Evolutionary conservation across 805 yeast genomes (phyloP).

Genomic region (Kodamaea hsintzibuensis): DNA sequence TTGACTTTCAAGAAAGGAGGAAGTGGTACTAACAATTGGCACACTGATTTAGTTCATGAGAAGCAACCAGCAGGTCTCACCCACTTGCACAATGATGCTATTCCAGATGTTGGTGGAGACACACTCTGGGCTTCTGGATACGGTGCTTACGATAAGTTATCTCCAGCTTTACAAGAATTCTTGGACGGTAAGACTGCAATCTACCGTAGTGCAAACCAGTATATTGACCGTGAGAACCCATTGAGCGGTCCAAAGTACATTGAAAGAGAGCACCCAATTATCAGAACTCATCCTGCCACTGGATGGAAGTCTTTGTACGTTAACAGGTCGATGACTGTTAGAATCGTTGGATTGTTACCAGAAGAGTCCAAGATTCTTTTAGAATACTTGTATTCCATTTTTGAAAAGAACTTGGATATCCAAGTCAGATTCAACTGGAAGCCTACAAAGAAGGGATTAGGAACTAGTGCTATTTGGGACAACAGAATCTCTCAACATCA

Average conservation of each 20-base stretch:
- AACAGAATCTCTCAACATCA: constrained; percentile 56
- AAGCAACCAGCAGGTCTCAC: constrained; percentile 39
- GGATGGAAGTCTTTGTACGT: constrained; percentile 35
- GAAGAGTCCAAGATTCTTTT: constrained; percentile 21
- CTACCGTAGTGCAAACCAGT: constrained; percentile 41
- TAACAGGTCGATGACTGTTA: constrained; percentile 30
- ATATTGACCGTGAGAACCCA: constrained; percentile 35
- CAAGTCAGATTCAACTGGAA: constrained; percentile 21
- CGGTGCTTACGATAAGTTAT: constrained; percentile 56
- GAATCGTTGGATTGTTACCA: constrained; percentile 31
- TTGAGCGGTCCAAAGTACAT: constrained; percentile 30
- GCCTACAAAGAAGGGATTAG: constrained; percentile 17
- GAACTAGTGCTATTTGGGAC: constrained; percentile 56
- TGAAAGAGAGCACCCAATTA: constrained; percentile 32
- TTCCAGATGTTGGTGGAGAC: constrained; percentile 51
- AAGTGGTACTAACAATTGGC: constrained; percentile 31
- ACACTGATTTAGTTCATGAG: constrained; percentile 39
- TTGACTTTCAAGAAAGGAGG: constrained; percentile 27
- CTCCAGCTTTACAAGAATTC: constrained; percentile 50
- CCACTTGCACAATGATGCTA: constrained; percentile 38
- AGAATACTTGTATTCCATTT: constrained; percentile 16
- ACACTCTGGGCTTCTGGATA: constrained; percentile 57
- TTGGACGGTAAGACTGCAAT: constrained; percentile 54
- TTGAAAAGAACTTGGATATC: constrained; percentile 19
- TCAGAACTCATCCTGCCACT: constrained; percentile 35